phyloP scores from a whole-genome alignment of 768 basidiomycete species.

The Boletus barrowsii region DNA sequence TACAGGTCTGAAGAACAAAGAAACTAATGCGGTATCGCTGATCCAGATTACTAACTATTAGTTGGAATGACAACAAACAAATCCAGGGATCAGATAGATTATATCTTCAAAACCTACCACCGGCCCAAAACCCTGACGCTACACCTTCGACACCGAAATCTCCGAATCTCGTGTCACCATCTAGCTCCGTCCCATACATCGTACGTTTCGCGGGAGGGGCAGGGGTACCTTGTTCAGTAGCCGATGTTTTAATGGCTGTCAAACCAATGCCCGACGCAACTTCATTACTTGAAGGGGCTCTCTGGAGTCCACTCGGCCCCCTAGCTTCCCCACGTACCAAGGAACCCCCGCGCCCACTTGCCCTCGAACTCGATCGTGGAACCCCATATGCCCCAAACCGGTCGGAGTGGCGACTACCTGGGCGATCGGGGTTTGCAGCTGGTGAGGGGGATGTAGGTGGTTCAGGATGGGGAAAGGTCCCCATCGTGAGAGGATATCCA shows the following conservation, averaged over 20 bases:
- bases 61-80: slow-evolving; percentile 5
- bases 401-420: slow-evolving; percentile 34
- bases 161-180: slow-evolving; percentile 79
- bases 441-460: slow-evolving; percentile 35
- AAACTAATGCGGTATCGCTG: neutral
- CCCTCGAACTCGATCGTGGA: slow-evolving; percentile 39
- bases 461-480: slow-evolving; percentile 34
- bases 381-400: slow-evolving; percentile 27
- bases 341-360: slow-evolving; percentile 29
- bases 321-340: slow-evolving; percentile 25
- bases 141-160: slow-evolving; percentile 81
- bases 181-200: slow-evolving; percentile 83
- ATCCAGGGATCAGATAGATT: slow-evolving; percentile 5
- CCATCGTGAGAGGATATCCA: slow-evolving; percentile 37
- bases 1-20: neutral
- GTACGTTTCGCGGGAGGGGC: slow-evolving; percentile 57
- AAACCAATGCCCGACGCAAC: slow-evolving; percentile 44
- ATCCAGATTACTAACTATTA: slow-evolving; percentile 8
- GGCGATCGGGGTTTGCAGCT: slow-evolving; percentile 31
- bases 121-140: slow-evolving; percentile 68
- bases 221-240: slow-evolving; percentile 40
- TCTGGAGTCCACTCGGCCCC: slow-evolving; percentile 27
- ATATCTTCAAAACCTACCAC: slow-evolving; percentile 38
- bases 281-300: slow-evolving; percentile 43
- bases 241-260: slow-evolving; percentile 36